Conservation (phyloP, 495 filamentous ascomycete species). For the Trypethelium eluteriae region DNA sequence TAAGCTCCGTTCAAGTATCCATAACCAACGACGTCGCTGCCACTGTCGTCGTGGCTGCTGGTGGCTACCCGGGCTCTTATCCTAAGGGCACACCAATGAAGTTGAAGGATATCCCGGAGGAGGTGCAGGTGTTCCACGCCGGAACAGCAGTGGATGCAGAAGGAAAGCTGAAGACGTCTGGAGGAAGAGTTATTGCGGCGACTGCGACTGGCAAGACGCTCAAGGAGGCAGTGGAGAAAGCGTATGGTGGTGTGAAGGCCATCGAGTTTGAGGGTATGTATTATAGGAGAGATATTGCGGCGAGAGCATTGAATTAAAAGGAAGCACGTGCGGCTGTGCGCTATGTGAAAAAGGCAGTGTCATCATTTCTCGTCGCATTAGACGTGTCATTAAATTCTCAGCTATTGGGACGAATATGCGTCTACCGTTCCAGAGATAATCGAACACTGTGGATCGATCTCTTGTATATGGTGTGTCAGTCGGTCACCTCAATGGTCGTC, state of each 20-base stretch:
- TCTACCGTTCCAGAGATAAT: not conserved
- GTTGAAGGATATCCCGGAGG: slow-evolving; percentile 39
- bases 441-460: too few species aligned
- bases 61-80: slow-evolving; percentile 90
- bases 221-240: slow-evolving; percentile 71
- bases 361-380: not conserved
- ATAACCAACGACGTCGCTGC: slow-evolving; percentile 63
- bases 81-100: slow-evolving; percentile 72
- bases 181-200: slow-evolving; percentile 85
- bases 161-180: slow-evolving; percentile 61
- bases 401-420: not conserved
- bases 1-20: slow-evolving; percentile 62
- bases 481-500: too few species aligned
- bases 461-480: too few species aligned
- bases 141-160: slow-evolving; percentile 60
- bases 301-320: slow-evolving; percentile 23
- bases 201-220: slow-evolving; percentile 69
- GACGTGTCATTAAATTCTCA: not conserved
- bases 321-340: not conserved
- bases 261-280: slow-evolving; percentile 88
- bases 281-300: slow-evolving; percentile 84
- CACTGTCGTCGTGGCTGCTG: slow-evolving; percentile 89
- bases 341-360: too few species aligned
- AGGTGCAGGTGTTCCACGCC: slow-evolving; percentile 65
- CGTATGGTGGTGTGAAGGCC: slow-evolving; percentile 68